A percentile compares a stretch with the other conserved stretches of the same genome.
These are phyloP conservation scores for Talaromyces thailandensis DNA, from an alignment of 495 filamentous ascomycete genomes.

Conservation along the genomic window DNA sequence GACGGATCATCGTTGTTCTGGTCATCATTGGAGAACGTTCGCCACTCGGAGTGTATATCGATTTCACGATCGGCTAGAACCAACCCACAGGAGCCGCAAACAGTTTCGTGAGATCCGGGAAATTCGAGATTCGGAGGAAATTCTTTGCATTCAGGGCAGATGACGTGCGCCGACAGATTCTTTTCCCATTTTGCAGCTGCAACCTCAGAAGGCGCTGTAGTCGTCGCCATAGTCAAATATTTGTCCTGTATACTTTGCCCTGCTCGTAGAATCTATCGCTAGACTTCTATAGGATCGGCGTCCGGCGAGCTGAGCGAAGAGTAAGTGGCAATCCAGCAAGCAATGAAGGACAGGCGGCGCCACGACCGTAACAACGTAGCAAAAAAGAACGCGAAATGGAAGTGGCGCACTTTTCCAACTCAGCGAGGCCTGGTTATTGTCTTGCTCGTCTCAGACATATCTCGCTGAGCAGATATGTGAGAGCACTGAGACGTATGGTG, in stretches of 20 bases:
- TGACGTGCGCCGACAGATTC: slow-evolving; percentile 74
- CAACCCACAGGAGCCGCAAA: slow-evolving; percentile 86
- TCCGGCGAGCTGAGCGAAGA: not conserved
- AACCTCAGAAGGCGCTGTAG: slow-evolving; percentile 9
- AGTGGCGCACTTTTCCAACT: slow-evolving; percentile 7
- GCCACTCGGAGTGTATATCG: slow-evolving; percentile 95
- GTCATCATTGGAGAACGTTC: slow-evolving; percentile 96
- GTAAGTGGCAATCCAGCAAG: slow-evolving; percentile 1
- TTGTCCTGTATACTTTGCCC: not conserved
- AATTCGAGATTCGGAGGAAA: slow-evolving; percentile 90
- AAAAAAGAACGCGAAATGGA: slow-evolving; percentile 3
- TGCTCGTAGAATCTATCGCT: slow-evolving; percentile 11
- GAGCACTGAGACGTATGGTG: not conserved
- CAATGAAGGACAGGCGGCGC: slow-evolving; percentile 6
- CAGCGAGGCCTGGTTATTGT: slow-evolving; percentile 5
- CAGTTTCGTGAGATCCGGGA: slow-evolving; percentile 82
- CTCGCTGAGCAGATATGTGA: slow-evolving; percentile 1
- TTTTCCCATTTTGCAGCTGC: slow-evolving; percentile 44
- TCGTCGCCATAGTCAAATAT: slow-evolving; percentile 27
- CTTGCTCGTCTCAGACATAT: slow-evolving; percentile 6
- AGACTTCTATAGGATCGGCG: slow-evolving; percentile 12
- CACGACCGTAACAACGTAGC: slow-evolving; percentile 1
- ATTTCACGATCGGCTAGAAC: slow-evolving; percentile 86
- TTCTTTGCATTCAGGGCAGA: slow-evolving; percentile 87
- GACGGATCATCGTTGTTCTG: slow-evolving; percentile 92